phyloP scores from a whole-genome alignment of 805 yeast species.

The Saturnispora silvae region DNA sequence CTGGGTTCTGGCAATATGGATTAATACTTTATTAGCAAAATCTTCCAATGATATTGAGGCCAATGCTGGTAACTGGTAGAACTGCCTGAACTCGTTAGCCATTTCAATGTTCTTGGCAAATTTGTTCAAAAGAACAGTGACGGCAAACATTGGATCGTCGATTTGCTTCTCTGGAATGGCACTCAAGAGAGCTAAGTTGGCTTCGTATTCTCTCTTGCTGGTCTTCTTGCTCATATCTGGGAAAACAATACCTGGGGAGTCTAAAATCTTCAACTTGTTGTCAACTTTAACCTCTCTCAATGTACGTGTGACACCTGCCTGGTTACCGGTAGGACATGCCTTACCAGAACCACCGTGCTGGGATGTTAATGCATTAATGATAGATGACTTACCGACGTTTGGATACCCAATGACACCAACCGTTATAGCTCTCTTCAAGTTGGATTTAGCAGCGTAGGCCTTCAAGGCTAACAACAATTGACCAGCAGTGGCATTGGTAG shows the following conservation, averaged over 20 bases:
- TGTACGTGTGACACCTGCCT: slow-evolving; percentile 93
- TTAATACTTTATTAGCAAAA: slow-evolving; percentile 75
- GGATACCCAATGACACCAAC: slow-evolving; percentile 98
- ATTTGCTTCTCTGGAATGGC: slow-evolving; percentile 85
- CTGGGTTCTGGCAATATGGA: slow-evolving; percentile 84
- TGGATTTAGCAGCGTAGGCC: slow-evolving; percentile 72
- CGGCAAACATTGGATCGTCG: slow-evolving; percentile 75
- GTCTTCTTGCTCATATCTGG: slow-evolving; percentile 40
- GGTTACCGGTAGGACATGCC: slow-evolving; percentile 95
- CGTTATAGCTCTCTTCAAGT: slow-evolving; percentile 77
- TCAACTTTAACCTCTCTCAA: slow-evolving; percentile 89
- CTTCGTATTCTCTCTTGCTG: slow-evolving; percentile 57
- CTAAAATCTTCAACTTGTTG: slow-evolving; percentile 76
- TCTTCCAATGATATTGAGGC: slow-evolving; percentile 64
- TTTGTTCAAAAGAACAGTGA: slow-evolving; percentile 64
- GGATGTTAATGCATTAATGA: slow-evolving; percentile 78
- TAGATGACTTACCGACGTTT: slow-evolving; percentile 92
- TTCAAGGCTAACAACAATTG: slow-evolving; percentile 73
- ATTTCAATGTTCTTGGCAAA: slow-evolving; percentile 62
- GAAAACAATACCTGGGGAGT: slow-evolving; percentile 97
- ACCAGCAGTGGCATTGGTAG: slow-evolving; percentile 60
- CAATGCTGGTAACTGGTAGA: slow-evolving; percentile 73
- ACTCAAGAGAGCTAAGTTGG: slow-evolving; percentile 79
- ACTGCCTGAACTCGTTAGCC: slow-evolving; percentile 63
- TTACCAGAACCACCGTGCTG: slow-evolving; percentile 64